Evolutionary conservation across 1,139 yeast species (phyloP), one percentile per base, ranked within the genome.

Genomic region (Geotrichum aggregatum): DNA sequence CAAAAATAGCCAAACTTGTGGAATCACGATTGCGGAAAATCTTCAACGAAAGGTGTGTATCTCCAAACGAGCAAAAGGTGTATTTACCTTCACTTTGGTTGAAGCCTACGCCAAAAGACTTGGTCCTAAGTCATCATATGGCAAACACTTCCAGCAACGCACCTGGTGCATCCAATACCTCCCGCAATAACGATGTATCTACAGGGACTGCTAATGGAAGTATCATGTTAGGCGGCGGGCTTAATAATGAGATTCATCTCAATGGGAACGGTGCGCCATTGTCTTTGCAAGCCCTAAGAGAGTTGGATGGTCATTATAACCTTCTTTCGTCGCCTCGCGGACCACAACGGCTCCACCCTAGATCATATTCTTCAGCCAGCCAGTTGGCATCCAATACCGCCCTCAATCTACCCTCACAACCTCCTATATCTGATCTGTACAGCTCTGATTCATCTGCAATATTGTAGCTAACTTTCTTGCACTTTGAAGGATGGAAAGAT

Each of bases 41-140:
- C 95, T 89, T 94, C 66, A 82, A 84, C 28, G 97, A 89, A 61
- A 75, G 96, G 56, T 88, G 96, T 64, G 95, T 94, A 6, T 95
- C 88, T 61, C 99, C 99, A 0, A 75, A 95, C 58, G 91, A 84
- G 63, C 96, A 88, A 67, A 84, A 87, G 49, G 82, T 92, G 19
- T 79, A 78, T 60, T 69, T 92, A 34, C 98, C 98, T 1, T 83
- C 88, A 41, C 72, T 91, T 64, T 91, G 98, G 97, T 96, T 96
- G 28, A 40, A 44, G 16, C 39, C 44, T 8, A 14, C 24, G 22
- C 24, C 41, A n/a, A 21, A 21, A 24, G 42, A 5, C 11, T 30
- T 11, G 38, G 30, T 4, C 11, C 30, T 33, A 21, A 6, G 21
- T 14, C 30, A 33, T 6, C 44, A 22, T 10, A 19, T 14, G 13